Conservation (phyloP, 495 filamentous ascomycete species). For the Darksidea phi region DNA sequence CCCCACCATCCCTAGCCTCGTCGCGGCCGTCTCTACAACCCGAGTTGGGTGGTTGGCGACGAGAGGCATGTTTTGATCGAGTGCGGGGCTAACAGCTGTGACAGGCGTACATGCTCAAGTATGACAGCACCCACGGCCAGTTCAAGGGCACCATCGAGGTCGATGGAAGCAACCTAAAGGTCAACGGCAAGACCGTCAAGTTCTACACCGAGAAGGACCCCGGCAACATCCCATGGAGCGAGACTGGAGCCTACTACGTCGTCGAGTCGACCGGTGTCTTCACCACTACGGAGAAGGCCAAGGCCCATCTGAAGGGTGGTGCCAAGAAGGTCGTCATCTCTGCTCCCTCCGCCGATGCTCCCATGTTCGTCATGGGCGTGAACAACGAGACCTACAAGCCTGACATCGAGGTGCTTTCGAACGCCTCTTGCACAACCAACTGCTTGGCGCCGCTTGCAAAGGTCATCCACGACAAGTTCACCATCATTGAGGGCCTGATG, state of each 20-base stretch:
- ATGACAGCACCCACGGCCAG: slow-evolving; percentile 92
- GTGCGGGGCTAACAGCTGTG: slow-evolving; percentile 23
- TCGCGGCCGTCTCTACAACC: neutral
- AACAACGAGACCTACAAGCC: slow-evolving; percentile 91
- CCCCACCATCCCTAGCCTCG: neutral
- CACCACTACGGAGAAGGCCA: slow-evolving; percentile 96
- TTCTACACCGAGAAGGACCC: slow-evolving; percentile 96
- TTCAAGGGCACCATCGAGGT: slow-evolving; percentile 89
- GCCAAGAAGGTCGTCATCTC: slow-evolving; percentile 99
- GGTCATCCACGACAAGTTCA: slow-evolving; percentile 97
- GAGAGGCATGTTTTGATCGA: neutral
- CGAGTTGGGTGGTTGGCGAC: neutral
- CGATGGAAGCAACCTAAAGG: slow-evolving; percentile 70
- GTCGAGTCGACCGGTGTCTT: slow-evolving; percentile 99
- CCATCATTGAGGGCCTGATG: slow-evolving; percentile 98
- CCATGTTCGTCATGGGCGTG: slow-evolving; percentile 99
- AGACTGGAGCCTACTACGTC: slow-evolving; percentile 87
- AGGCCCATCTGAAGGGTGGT: slow-evolving; percentile 93
- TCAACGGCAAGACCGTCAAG: slow-evolving; percentile 94
- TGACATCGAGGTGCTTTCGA: slow-evolving; percentile 90
- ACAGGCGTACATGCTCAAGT: slow-evolving; percentile 98
- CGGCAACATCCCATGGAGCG: slow-evolving; percentile 82
- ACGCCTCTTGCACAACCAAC: slow-evolving; percentile 99
- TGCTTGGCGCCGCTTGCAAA: slow-evolving; percentile 98
- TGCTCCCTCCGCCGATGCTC: slow-evolving; percentile 95